Evolutionary conservation across 108 stramenopile genomes (phyloP).

Genomic region (Asterionellopsis glacialis): DNA sequence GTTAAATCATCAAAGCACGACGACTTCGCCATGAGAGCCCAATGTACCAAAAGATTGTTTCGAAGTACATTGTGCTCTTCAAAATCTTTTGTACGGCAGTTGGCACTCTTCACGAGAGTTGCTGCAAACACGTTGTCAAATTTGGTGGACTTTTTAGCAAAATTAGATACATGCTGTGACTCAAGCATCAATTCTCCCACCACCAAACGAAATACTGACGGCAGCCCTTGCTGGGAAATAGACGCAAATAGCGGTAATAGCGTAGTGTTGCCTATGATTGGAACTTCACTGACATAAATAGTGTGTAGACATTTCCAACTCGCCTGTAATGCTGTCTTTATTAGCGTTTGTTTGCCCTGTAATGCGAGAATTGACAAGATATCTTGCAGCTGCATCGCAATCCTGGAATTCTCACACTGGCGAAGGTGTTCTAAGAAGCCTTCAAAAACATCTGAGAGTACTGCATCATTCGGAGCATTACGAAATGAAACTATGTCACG

Average conservation of each 20-base stretch:
- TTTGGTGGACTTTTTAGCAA: background rate
- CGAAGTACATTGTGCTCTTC: background rate
- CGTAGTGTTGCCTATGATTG: background rate
- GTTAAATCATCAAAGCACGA: background rate
- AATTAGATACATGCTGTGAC: background rate
- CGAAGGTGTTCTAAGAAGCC: background rate
- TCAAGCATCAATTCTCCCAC: background rate
- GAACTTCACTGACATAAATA: background rate
- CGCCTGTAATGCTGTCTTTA: background rate
- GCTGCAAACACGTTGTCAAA: background rate
- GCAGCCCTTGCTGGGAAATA: background rate
- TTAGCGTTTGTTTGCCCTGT: background rate
- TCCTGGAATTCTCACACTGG: background rate
- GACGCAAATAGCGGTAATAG: background rate
- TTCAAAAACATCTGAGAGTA: background rate
- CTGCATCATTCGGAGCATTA: background rate
- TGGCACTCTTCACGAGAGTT: background rate
- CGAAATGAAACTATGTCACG: too few species aligned
- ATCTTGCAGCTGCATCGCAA: background rate
- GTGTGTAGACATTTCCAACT: conserved; percentile 3
- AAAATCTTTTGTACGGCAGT: background rate
- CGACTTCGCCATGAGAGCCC: background rate
- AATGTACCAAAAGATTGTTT: background rate
- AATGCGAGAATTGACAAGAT: background rate
- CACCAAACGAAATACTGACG: background rate